Conservation (phyloP, 2,329 filamentous ascomycete species). For the Paecilomyces fulvus region DNA sequence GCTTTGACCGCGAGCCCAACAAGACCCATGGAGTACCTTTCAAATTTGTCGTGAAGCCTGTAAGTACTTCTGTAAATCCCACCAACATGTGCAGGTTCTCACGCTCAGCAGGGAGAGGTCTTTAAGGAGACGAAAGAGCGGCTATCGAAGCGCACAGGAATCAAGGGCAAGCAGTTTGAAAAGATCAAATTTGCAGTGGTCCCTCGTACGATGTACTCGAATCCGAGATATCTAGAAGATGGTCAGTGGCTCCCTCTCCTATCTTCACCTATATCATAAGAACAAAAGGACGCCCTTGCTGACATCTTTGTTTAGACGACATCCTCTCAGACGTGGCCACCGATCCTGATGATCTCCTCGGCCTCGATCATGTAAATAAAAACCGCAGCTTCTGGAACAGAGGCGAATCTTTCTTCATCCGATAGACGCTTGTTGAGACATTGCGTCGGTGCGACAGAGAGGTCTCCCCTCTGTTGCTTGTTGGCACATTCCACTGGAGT, state of each 20-base stretch:
- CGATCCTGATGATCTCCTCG: slow-evolving; percentile 68
- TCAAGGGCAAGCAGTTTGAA: slow-evolving; percentile 97
- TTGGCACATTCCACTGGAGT: slow-evolving; percentile 1
- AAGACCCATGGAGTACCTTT: slow-evolving; percentile 86
- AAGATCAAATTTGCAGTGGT: slow-evolving; percentile 95
- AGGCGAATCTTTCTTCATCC: slow-evolving; percentile 57
- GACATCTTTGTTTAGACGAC: slow-evolving; percentile 28
- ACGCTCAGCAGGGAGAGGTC: slow-evolving; percentile 56
- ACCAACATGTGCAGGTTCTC: slow-evolving; percentile 1
- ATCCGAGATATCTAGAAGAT: slow-evolving; percentile 75
- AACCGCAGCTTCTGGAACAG: slow-evolving; percentile 50
- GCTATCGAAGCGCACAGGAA: slow-evolving; percentile 81
- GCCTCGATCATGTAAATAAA: slow-evolving; percentile 57
- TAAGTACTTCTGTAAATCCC: slow-evolving; percentile 34
- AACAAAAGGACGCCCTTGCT: background rate
- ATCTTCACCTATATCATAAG: background rate
- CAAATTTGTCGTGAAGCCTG: slow-evolving; percentile 75
- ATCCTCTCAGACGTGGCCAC: slow-evolving; percentile 54
- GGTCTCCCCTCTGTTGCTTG: background rate
- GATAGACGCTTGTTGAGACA: slow-evolving; percentile 28
- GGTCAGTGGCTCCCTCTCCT: slow-evolving; percentile 48
- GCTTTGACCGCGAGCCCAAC: slow-evolving; percentile 83
- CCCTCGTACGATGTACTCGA: slow-evolving; percentile 60
- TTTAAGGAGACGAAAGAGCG: slow-evolving; percentile 92
- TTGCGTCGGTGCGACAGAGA: slow-evolving; percentile 1